Evolutionary conservation across 1,284 basidiomycete species (phyloP).

Genomic region (Pascua sp.): DNA sequence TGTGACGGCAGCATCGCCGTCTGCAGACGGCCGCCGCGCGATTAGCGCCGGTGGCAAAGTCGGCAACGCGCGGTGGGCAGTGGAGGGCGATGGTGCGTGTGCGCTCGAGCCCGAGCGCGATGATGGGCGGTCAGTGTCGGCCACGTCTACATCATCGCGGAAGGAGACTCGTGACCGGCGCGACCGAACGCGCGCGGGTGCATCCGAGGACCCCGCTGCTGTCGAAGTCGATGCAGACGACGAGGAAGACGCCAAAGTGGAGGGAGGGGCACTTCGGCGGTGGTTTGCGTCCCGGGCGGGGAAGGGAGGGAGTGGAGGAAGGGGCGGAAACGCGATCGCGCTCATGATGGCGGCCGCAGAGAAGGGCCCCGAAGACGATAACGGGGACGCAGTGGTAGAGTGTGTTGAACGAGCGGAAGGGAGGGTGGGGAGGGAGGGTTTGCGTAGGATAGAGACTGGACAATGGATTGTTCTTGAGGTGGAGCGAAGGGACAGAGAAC

Average conservation of each 20-base stretch:
- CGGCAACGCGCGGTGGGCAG: no score
- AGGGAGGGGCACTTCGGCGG: constrained; percentile 9
- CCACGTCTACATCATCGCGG: constrained; percentile 15
- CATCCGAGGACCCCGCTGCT: no score
- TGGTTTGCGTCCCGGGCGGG: background rate
- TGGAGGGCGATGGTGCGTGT: no score
- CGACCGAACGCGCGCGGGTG: background rate
- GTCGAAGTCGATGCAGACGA: no score
- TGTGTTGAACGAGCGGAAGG: background rate
- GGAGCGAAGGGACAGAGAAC: no score
- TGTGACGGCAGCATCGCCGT: background rate
- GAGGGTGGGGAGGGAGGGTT: constrained; percentile 11
- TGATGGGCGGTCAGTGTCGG: background rate
- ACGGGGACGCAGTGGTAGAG: background rate
- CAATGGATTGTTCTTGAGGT: background rate
- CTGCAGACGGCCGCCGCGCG: constrained; percentile 7
- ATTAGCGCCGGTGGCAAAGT: background rate
- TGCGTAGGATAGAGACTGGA: constrained; percentile 17
- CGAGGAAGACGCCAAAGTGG: background rate
- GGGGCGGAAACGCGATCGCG: constrained; percentile 13
- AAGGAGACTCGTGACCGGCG: constrained; percentile 17
- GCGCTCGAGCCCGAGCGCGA: constrained; percentile 2
- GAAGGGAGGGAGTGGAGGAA: constrained; percentile 15
- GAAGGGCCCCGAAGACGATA: no score
- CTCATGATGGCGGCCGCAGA: background rate